Evolutionary conservation across 2,329 filamentous ascomycete species (phyloP), one percentile per base, ranked within the genome.

Genomic region (Sarocladium brachiariae): DNA sequence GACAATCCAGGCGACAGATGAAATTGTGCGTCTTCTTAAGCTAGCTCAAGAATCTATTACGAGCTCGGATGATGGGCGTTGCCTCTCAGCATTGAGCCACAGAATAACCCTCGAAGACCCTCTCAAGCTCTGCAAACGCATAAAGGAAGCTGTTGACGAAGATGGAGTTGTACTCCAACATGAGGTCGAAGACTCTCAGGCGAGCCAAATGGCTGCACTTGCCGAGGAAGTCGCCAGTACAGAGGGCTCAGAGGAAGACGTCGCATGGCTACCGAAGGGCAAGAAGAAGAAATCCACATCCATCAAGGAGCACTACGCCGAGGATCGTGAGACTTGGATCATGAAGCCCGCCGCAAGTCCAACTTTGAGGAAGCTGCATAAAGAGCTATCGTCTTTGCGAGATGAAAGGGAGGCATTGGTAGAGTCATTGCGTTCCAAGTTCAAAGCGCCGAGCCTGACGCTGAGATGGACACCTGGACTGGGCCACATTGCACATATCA

Each of bases 401-500:
- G 57, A 71, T 2, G 77, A 86, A 53, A 93, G 88, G 61, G 58
- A 63, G 1, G 55, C 66, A 1, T 73, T 97, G 3, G 78, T 77
- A 9, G 71, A 78, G 16, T 68, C 69, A 4, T 74, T 97, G 19
- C 81, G 83, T 50, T 65, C 76, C 11, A 73, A 79, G 4, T 74
- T 92, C 38, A 66, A 68, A 52, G 81, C 83, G 10, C 67, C 80
- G 5, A 84, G 77, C 52, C 76, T 97, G 38, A 86, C 83, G 1
- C 77, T 99, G 18, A 87, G 86, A 59, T 97, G 90, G 87, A 89
- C 86, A 1, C 86, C 92, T 0, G 86, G 84, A 13, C 76, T 96
- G 2, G 92, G 93, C 8, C 89, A 99, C 64, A 87, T 95, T 61
- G 91, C 87, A 59, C 91, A 97, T 63, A 79, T 97, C 59, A 93